Evolutionary conservation across 139 green algal species (phyloP).

Genomic region (Ettlia oleoabundans): DNA sequence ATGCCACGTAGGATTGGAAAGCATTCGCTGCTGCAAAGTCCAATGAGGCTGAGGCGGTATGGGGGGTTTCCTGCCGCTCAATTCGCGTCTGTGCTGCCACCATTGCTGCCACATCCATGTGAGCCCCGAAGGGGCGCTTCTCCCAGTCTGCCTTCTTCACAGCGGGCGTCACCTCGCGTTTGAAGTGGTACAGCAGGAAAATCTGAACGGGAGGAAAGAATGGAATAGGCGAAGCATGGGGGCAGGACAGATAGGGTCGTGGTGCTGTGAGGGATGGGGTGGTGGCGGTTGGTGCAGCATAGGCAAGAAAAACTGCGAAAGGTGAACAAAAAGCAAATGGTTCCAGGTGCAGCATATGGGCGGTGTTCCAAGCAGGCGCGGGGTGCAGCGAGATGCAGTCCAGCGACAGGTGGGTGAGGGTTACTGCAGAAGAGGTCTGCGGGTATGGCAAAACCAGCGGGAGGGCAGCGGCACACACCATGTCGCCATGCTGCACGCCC

Average conservation of each 20-base stretch:
- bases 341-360: no score
- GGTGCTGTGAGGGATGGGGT: no score
- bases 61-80: slow-evolving; percentile 92
- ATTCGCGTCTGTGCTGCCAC: slow-evolving; percentile 90
- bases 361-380: no score
- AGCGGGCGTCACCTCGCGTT: slow-evolving; percentile 66
- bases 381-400: no score
- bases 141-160: slow-evolving; percentile 56
- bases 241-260: not conserved
- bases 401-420: no score
- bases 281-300: no score
- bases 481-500: slow-evolving; percentile 70
- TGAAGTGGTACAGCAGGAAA: slow-evolving; percentile 76
- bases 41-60: slow-evolving; percentile 85
- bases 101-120: slow-evolving; percentile 88
- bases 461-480: slow-evolving; percentile 46
- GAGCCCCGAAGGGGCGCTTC: slow-evolving; percentile 58
- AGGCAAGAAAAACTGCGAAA: no score
- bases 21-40: slow-evolving; percentile 89
- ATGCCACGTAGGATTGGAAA: slow-evolving; percentile 89
- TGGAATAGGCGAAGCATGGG: not conserved
- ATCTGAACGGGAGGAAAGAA: slow-evolving; percentile 40
- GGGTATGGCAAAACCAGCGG: no score
- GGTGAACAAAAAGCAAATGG: no score
- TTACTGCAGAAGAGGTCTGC: no score